Base-by-base conservation (phyloP, 2,329 filamentous ascomycete species). In the Botrytis fragariae region DNA sequence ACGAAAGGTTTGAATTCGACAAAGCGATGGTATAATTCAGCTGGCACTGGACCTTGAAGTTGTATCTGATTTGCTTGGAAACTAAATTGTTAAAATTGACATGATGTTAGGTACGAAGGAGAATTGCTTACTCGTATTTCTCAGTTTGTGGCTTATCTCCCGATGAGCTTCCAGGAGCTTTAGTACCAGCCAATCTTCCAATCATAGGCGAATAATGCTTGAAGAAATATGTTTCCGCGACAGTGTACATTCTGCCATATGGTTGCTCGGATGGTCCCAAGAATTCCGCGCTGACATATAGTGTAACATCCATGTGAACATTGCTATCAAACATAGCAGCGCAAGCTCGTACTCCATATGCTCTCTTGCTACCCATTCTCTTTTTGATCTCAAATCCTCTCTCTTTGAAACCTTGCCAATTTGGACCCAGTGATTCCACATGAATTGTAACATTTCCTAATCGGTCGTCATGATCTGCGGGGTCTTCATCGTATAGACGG, bases 51-150 rank as follows among this genome's bases (percentile, higher is more conserved):
- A 0, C 95, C 95, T 63, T 88, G 86, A 12, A 98, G 87, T 81
- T 98, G 95, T 79, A 98, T 90, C 81, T 98, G 92, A 81, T 94
- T 95, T 57, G 95, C 93, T 86, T 97, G 95, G 83, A 98, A 98
- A 82, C 93, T 95, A 79, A 25, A 7, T 54, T 63, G 74, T 80
- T 74, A 80, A 68, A 39, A 45, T 22, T 73, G 16, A 39, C 61
- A 16, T 42, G 29, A 35, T 51, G 20, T 4, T 22, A n/a, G 45
- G 39, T 44, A 18, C 51, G 51, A 57, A 29, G n/a, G 12, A 45
- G 8, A 54, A 48, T 7, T 37, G 84, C 89, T 76, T 84, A 93
- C 91, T 96, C 93, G 81, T 95, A 95, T 85, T 90, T 91, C 79
- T 92, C 87, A 4, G 89, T 86, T 82, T 74, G 16, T 73, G 79